Percentiles rank a stretch among this genome's conserved stretches.
Conservation (phyloP, 2,329 filamentous ascomycete species). For the Diplodia intermedia region DNA sequence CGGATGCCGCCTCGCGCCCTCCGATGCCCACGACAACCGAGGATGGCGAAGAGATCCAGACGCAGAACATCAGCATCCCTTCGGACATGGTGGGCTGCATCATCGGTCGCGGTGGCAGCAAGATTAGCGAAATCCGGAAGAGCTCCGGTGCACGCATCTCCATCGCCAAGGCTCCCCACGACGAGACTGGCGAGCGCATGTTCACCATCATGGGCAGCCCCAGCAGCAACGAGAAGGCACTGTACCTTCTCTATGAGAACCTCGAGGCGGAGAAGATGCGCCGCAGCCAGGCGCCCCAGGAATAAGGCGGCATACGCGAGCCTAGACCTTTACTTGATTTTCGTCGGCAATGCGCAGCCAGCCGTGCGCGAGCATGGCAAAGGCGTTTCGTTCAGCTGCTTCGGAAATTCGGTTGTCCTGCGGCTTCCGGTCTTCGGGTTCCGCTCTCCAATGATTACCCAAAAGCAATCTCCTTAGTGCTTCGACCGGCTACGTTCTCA, state of each 20-base stretch:
- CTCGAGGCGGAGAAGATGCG: conserved; percentile 99
- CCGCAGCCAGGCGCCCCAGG: conserved; percentile 77
- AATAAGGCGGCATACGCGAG: conserved; percentile 47
- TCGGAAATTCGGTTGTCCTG: conserved; percentile 31
- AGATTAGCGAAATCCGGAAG: conserved; percentile 99
- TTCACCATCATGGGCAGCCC: conserved; percentile 98
- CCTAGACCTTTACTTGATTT: conserved; percentile 15
- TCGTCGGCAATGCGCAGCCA: conserved; percentile 11
- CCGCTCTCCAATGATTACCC: conserved; percentile 31
- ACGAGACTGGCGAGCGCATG: conserved; percentile 98
- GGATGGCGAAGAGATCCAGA: conserved; percentile 97
- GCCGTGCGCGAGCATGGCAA: conserved; percentile 23
- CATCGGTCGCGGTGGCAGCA: conserved; percentile 91
- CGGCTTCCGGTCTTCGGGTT: conserved; percentile 31
- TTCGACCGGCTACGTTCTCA: conserved; percentile 45
- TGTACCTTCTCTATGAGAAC: conserved; percentile 98
- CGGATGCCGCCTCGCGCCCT: conserved; percentile 78
- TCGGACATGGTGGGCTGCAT: conserved; percentile 99
- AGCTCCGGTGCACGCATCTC: conserved; percentile 96
- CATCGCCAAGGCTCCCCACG: conserved; percentile 95
- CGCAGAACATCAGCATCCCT: conserved; percentile 99
- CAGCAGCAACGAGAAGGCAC: conserved; percentile 90
- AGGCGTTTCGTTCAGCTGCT: conserved; percentile 31
- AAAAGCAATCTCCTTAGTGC: conserved; percentile 47
- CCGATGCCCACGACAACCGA: conserved; percentile 85